Conservation (phyloP, 768 basidiomycete species). For the Lentinus tigrinus region DNA sequence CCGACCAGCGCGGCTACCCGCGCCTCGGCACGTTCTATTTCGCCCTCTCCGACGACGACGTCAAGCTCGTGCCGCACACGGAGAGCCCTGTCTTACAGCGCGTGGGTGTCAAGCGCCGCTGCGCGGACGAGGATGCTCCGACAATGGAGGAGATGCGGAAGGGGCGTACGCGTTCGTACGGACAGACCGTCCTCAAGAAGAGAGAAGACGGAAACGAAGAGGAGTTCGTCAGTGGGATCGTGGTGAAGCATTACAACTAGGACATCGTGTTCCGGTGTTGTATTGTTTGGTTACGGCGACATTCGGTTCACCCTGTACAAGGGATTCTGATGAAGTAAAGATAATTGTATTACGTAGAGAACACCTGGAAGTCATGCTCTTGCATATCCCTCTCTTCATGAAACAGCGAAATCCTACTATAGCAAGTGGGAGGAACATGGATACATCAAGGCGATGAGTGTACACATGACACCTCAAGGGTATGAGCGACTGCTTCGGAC, state of each 20-base stretch:
- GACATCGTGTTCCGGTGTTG: too few species aligned
- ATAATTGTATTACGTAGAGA: too few species aligned
- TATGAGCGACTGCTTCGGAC: too few species aligned
- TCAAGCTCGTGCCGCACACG: slow-evolving; percentile 27
- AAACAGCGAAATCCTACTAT: too few species aligned
- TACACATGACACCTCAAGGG: too few species aligned
- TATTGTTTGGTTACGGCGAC: too few species aligned
- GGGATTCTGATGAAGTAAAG: too few species aligned
- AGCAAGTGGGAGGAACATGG: too few species aligned
- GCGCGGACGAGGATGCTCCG: slow-evolving; percentile 24
- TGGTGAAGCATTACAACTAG: slow-evolving; percentile 59
- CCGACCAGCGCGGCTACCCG: slow-evolving; percentile 31
- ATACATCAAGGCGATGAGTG: too few species aligned
- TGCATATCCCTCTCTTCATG: too few species aligned
- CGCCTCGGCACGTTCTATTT: slow-evolving; percentile 39
- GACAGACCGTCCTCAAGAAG: slow-evolving; percentile 43
- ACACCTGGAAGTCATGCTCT: too few species aligned
- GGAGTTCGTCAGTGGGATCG: slow-evolving; percentile 52
- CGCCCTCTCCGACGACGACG: slow-evolving; percentile 31
- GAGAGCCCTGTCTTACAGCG: slow-evolving; percentile 33
- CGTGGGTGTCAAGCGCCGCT: slow-evolving; percentile 28
- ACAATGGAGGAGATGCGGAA: slow-evolving; percentile 33
- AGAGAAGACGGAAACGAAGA: slow-evolving; percentile 49
- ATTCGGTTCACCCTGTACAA: too few species aligned
- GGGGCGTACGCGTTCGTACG: slow-evolving; percentile 42